These are phyloP conservation scores for Rhynchospora tenuis DNA, from an alignment of 176 grass and related monocot species.

Conservation along the genomic window DNA sequence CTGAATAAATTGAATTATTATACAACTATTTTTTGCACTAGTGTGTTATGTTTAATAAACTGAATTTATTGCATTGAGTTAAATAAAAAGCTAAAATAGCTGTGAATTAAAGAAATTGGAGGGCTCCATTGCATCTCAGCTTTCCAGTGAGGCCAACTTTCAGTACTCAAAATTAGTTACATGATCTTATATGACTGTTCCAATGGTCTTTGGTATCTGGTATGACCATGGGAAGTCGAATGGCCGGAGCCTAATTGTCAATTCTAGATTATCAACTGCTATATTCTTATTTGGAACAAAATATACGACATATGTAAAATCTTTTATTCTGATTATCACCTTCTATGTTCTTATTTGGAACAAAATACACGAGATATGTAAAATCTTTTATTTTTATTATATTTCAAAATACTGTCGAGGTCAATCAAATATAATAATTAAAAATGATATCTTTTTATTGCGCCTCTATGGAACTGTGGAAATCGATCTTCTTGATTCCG, in stretches of 20 bases:
- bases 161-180: background rate
- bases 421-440: too few relatives aligned
- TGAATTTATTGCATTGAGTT: background rate
- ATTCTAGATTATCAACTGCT: background rate
- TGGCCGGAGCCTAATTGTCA: background rate
- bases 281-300: background rate
- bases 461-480: too few relatives aligned
- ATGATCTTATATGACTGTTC: background rate
- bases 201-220: background rate
- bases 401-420: too few relatives aligned
- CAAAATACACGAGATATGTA: too few relatives aligned
- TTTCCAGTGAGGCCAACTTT: constrained; percentile 7
- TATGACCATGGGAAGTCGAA: too few relatives aligned
- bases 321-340: too few relatives aligned
- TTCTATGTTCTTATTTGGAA: too few relatives aligned
- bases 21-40: background rate
- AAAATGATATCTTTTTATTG: too few relatives aligned
- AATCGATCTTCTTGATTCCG: too few relatives aligned
- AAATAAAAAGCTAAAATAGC: background rate
- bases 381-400: too few relatives aligned
- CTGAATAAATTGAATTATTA: background rate
- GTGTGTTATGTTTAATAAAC: background rate
- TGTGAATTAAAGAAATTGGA: background rate
- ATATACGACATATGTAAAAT: background rate
- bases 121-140: background rate